phyloP scores from a whole-genome alignment of 2,329 filamentous ascomycete species.

The Colletotrichum tropicicola region DNA sequence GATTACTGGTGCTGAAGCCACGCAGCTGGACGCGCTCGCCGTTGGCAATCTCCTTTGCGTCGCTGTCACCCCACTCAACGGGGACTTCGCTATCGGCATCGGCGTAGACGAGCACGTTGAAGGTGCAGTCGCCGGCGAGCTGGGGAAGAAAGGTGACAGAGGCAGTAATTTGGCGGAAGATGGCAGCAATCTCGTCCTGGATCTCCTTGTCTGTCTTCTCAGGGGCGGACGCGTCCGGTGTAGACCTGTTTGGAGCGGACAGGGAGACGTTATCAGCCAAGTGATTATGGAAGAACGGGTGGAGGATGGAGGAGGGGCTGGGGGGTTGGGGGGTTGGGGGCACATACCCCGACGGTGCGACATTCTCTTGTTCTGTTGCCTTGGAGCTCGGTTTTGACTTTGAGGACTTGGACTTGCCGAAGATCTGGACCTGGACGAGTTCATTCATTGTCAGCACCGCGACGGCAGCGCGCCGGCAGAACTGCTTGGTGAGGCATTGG shows the following conservation, averaged over 20 bases:
- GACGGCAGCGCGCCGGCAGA: too few relatives aligned
- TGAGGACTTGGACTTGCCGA: constrained; percentile 46
- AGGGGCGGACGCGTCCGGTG: constrained; percentile 39
- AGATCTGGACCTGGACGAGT: constrained; percentile 47
- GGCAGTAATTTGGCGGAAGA: constrained; percentile 97
- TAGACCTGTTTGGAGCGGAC: constrained; percentile 11
- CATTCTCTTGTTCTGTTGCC: constrained; percentile 75
- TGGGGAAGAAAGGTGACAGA: constrained; percentile 97
- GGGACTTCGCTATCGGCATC: constrained; percentile 97
- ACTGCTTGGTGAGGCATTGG: background rate
- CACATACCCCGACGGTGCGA: constrained; percentile 60
- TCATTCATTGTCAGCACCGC: background rate
- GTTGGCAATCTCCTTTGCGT: constrained; percentile 94
- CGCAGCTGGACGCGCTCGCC: constrained; percentile 95
- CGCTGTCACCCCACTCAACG: constrained; percentile 97
- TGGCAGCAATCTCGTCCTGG: constrained; percentile 92
- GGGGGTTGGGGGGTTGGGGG: background rate
- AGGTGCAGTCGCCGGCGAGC: constrained; percentile 93
- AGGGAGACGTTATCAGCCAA: too few relatives aligned
- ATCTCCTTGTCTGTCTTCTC: constrained; percentile 95
- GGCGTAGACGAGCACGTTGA: constrained; percentile 98
- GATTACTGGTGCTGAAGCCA: constrained; percentile 94
- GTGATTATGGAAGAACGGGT: too few relatives aligned
- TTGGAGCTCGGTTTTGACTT: constrained; percentile 59
- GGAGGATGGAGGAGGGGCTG: too few relatives aligned